Percentiles rank a stretch among this genome's conserved stretches.
Evolutionary conservation across 306 rosid species (phyloP).

Genomic region (Dryas alaskensis): DNA sequence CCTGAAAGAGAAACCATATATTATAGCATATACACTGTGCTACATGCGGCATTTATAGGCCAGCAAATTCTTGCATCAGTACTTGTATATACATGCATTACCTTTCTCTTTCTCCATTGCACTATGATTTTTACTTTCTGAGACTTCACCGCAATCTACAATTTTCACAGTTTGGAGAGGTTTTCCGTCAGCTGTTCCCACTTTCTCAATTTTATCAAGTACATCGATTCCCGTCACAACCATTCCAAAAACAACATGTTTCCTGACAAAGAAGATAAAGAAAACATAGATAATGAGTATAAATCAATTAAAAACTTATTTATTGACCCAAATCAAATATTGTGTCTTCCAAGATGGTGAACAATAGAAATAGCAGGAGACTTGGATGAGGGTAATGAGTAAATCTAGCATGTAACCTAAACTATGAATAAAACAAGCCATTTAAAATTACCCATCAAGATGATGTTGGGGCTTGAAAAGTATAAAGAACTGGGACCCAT

Average conservation of each 20-base stretch:
- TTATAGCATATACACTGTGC: constrained; percentile 17
- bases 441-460: constrained; percentile 73
- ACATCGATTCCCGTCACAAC: constrained; percentile 70
- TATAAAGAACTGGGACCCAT: constrained; percentile 96
- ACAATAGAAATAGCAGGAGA: background rate
- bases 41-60: background rate
- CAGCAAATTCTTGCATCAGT: background rate
- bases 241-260: constrained; percentile 94
- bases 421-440: constrained; percentile 19
- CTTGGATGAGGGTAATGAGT: background rate
- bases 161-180: constrained; percentile 72
- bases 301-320: too few relatives aligned
- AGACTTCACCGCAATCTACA: constrained; percentile 77
- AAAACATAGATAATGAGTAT: constrained; percentile 1
- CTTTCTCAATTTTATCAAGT: constrained; percentile 75
- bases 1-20: constrained; percentile 40
- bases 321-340: background rate
- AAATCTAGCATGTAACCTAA: constrained; percentile 1
- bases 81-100: constrained; percentile 21
- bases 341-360: background rate
- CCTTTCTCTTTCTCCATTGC: constrained; percentile 71
- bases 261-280: constrained; percentile 48
- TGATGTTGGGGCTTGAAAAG: constrained; percentile 82
- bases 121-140: constrained; percentile 40
- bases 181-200: constrained; percentile 76